Conservation (phyloP, 2,329 filamentous ascomycete genomes). For the Penicillium sp. region DNA sequence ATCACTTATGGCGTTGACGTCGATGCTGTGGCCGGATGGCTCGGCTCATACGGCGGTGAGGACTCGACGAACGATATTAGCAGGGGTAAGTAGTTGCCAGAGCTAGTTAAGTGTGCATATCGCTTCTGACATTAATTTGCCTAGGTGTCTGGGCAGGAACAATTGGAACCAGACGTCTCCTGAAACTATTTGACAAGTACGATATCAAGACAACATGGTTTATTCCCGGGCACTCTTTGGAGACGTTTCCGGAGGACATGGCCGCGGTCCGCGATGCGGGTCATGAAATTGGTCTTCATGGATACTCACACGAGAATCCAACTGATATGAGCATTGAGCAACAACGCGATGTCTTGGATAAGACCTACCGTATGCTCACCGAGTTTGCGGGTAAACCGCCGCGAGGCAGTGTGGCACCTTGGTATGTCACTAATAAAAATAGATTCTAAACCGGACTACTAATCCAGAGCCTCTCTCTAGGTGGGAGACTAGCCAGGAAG, state of each 20-base stretch:
- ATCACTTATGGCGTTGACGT: conserved; percentile 38
- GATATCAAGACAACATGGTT: conserved; percentile 71
- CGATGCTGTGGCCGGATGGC: conserved; percentile 39
- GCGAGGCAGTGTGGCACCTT: conserved; percentile 73
- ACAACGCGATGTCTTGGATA: conserved; percentile 75
- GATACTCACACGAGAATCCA: conserved; percentile 76
- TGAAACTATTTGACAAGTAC: conserved; percentile 74
- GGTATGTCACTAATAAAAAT: conserved; percentile 39
- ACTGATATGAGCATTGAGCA: conserved; percentile 74
- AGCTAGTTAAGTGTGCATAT: not conserved
- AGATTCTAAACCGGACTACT: too few relatives aligned
- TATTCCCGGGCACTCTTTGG: conserved; percentile 66
- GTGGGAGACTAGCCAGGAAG: conserved; percentile 73
- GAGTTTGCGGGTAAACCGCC: conserved; percentile 77
- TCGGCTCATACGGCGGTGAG: conserved; percentile 39
- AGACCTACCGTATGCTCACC: conserved; percentile 74
- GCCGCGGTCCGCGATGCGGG: conserved; percentile 64
- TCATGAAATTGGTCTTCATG: conserved; percentile 70
- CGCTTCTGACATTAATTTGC: not conserved
- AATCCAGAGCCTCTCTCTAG: too few relatives aligned
- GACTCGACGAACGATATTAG: conserved; percentile 39
- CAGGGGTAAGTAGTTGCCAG: conserved; percentile 24
- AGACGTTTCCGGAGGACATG: conserved; percentile 70
- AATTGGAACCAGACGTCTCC: conserved; percentile 65
- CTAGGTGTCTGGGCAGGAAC: conserved; percentile 70